These are phyloP conservation scores for Geosmithia flava DNA, from an alignment of 2,329 filamentous ascomycete genomes.

Conservation along the genomic window DNA sequence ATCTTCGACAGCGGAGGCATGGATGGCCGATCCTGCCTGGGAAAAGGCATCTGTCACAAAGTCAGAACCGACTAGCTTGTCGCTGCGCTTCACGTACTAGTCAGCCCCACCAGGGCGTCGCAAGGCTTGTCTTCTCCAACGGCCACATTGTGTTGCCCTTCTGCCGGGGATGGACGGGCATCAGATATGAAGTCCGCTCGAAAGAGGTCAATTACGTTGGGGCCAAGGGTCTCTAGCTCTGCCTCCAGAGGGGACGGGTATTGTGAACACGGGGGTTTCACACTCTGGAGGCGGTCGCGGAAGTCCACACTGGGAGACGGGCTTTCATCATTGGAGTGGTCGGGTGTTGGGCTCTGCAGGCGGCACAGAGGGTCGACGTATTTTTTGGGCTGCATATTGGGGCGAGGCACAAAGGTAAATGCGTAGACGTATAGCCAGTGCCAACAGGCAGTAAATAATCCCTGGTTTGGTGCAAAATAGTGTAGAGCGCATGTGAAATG, in stretches of 20 bases:
- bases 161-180: neutral
- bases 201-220: conserved; percentile 1
- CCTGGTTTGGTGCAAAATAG: neutral
- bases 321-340: neutral
- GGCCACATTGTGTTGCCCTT: neutral
- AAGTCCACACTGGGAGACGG: neutral
- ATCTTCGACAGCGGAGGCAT: neutral
- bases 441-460: neutral
- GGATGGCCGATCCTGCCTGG: neutral
- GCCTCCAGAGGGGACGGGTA: neutral
- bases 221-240: neutral
- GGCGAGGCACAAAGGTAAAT: neutral
- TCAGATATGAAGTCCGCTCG: neutral
- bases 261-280: neutral
- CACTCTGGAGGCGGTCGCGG: conserved; percentile 1
- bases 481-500: neutral
- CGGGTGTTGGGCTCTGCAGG: neutral
- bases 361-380: neutral
- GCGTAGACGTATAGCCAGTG: neutral
- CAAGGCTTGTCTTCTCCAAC: neutral
- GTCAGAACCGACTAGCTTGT: neutral
- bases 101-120: neutral
- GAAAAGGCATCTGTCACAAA: neutral
- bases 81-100: neutral
- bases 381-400: neutral